phyloP scores from a whole-genome alignment of 495 filamentous ascomycete genomes.

The Penicillium robsamsonii region DNA sequence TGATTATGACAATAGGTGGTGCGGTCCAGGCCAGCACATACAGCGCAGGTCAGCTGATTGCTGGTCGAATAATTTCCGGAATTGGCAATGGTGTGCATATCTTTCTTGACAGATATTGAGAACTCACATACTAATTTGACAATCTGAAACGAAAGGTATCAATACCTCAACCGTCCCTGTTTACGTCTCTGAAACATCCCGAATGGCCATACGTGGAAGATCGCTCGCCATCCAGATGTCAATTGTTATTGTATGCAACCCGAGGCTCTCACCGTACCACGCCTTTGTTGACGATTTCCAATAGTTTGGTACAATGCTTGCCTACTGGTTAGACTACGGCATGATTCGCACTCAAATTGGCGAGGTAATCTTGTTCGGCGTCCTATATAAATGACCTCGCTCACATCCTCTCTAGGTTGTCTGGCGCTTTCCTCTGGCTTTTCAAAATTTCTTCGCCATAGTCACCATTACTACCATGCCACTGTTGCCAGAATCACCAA shows the following conservation, averaged over 20 bases:
- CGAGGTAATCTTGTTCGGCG: background rate
- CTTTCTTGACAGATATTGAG: constrained; percentile 24
- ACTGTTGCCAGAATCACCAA: constrained; percentile 50
- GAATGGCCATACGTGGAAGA: constrained; percentile 49
- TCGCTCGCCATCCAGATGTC: constrained; percentile 56
- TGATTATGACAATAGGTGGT: constrained; percentile 53
- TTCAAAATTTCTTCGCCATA: constrained; percentile 51
- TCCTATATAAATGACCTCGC: no score
- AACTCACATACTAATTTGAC: constrained; percentile 20
- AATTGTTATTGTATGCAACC: constrained; percentile 48
- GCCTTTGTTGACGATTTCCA: no score
- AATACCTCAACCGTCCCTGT: no score
- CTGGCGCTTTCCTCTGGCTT: constrained; percentile 44
- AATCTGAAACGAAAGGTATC: constrained; percentile 3
- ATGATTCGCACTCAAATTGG: constrained; percentile 10
- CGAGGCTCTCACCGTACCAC: background rate
- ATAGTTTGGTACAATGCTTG: background rate
- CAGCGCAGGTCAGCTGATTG: constrained; percentile 41
- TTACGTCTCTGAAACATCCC: constrained; percentile 37
- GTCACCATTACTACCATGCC: constrained; percentile 43
- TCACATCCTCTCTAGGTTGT: background rate
- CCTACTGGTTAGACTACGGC: constrained; percentile 21
- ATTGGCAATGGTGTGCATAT: constrained; percentile 41
- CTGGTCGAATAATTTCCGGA: constrained; percentile 41
- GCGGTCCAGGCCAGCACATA: constrained; percentile 50